Percentiles rank a stretch among this genome's conserved stretches.
These are phyloP conservation scores for Mallotus repandus DNA, from an alignment of 441 rosid species.

Conservation along the genomic window DNA sequence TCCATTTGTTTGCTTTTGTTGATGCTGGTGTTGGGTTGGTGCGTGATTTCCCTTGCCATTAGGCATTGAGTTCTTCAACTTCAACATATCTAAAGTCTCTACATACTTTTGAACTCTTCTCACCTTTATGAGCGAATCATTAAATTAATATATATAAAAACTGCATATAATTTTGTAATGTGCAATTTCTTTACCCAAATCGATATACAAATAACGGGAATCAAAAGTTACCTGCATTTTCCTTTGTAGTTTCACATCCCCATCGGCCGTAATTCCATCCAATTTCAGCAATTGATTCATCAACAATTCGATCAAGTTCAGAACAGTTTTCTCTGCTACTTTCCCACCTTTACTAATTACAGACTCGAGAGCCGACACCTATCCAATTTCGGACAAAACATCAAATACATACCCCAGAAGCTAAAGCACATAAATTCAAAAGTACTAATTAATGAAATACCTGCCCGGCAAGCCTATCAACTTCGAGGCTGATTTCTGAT, in stretches of 20 bases:
- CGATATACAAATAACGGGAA: no score
- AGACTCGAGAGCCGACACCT: slow-evolving; percentile 82
- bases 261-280: slow-evolving; percentile 80
- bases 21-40: slow-evolving; percentile 29
- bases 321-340: slow-evolving; percentile 66
- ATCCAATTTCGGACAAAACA: slow-evolving; percentile 25
- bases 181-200: neutral
- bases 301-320: slow-evolving; percentile 63
- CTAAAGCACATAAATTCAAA: neutral
- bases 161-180: neutral
- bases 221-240: slow-evolving; percentile 72
- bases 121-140: slow-evolving; percentile 45
- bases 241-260: slow-evolving; percentile 87
- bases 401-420: neutral
- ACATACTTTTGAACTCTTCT: slow-evolving; percentile 89
- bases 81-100: slow-evolving; percentile 77
- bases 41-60: slow-evolving; percentile 43
- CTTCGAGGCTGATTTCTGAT: slow-evolving; percentile 83
- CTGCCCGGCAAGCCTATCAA: slow-evolving; percentile 83
- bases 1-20: slow-evolving; percentile 41
- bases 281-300: slow-evolving; percentile 91
- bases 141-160: neutral
- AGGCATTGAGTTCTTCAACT: slow-evolving; percentile 66
- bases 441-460: slow-evolving; percentile 30
- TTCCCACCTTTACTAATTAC: slow-evolving; percentile 70